phyloP scores from a whole-genome alignment of 441 rosid genomes.

The Sinapis alba region DNA sequence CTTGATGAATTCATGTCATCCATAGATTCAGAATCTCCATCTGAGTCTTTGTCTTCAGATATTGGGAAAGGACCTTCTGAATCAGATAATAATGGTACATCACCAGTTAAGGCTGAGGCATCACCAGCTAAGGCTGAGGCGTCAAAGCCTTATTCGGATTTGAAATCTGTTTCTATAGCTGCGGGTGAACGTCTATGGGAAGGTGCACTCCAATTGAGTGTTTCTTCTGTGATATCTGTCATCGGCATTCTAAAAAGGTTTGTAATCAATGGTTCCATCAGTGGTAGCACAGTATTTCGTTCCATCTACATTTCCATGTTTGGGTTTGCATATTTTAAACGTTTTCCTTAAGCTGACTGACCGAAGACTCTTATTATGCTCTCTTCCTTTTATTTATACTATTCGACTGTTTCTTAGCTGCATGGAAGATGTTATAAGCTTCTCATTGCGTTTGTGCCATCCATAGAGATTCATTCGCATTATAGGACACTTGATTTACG shows the following conservation, averaged over 20 bases:
- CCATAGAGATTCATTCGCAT: background rate
- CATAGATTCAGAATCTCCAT: slow-evolving; percentile 74
- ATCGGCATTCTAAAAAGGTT: slow-evolving; percentile 71
- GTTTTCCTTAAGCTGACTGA: background rate
- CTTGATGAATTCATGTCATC: slow-evolving; percentile 88
- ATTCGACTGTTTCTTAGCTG: background rate
- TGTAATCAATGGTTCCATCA: slow-evolving; percentile 24
- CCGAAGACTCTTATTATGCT: background rate
- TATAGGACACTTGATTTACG: background rate
- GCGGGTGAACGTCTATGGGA: slow-evolving; percentile 74
- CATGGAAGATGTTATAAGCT: slow-evolving; percentile 10
- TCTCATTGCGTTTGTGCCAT: background rate
- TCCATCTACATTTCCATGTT: background rate
- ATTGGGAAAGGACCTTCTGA: slow-evolving; percentile 38
- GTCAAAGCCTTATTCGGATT: slow-evolving; percentile 32
- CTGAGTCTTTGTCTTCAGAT: slow-evolving; percentile 56
- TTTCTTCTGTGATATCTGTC: slow-evolving; percentile 52
- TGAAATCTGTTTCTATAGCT: slow-evolving; percentile 21
- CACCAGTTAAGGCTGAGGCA: slow-evolving; percentile 4
- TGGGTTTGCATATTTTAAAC: background rate
- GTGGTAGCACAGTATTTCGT: background rate
- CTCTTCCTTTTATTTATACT: background rate
- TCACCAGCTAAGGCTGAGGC: slow-evolving; percentile 37
- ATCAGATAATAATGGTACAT: slow-evolving; percentile 40
- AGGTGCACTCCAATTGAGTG: slow-evolving; percentile 69